A percentile compares a stretch with the other conserved stretches of the same genome.
These are phyloP conservation scores for Casuarina equisetifolia DNA, from an alignment of 306 rosid species.

Conservation along the genomic window DNA sequence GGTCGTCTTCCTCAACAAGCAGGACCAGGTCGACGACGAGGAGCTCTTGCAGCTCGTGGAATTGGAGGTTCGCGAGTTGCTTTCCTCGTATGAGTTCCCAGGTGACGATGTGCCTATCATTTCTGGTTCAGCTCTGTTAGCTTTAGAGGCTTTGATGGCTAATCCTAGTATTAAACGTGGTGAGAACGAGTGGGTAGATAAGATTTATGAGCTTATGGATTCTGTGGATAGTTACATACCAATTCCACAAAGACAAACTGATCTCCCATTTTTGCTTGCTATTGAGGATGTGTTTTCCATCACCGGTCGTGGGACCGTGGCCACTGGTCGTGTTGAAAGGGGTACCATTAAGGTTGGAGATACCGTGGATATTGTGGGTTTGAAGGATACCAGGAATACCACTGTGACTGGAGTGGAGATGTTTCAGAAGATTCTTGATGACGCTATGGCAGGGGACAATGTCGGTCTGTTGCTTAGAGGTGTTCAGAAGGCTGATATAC, in stretches of 20 bases:
- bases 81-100: conserved; percentile 73
- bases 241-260: conserved; percentile 72
- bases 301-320: conserved; percentile 89
- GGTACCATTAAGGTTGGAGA: conserved; percentile 70
- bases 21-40: conserved; percentile 87
- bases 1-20: conserved; percentile 76
- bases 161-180: conserved; percentile 64
- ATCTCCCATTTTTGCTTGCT: conserved; percentile 73
- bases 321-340: conserved; percentile 83
- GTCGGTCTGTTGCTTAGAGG: conserved; percentile 88
- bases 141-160: conserved; percentile 75
- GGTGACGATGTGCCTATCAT: conserved; percentile 81
- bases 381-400: conserved; percentile 68
- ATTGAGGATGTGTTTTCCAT: conserved; percentile 80
- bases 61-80: conserved; percentile 78
- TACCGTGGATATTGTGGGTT: conserved; percentile 66
- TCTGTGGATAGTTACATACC: conserved; percentile 74
- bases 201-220: conserved; percentile 83
- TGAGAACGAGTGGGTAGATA: conserved; percentile 75
- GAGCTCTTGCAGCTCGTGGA: conserved; percentile 82
- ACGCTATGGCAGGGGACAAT: conserved; percentile 84
- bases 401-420: conserved; percentile 88
- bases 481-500: conserved; percentile 74
- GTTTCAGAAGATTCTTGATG: conserved; percentile 87
- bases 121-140: conserved; percentile 76